Base-by-base conservation (phyloP, 2,329 filamentous ascomycete genomes). In the Coniella lustricola region DNA sequence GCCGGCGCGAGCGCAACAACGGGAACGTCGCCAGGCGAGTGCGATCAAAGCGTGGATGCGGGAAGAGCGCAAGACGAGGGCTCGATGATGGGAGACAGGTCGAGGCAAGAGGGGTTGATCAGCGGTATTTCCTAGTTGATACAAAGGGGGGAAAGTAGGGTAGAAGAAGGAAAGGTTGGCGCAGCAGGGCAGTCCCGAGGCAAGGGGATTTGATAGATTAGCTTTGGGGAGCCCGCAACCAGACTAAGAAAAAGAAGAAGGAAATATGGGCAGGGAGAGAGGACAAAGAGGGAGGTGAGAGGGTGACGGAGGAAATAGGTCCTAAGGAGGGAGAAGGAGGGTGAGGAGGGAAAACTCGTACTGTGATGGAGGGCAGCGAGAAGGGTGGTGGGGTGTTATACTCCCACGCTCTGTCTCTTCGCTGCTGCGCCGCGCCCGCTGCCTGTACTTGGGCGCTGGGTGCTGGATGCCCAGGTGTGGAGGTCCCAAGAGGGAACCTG, bases 161-260 rank as follows among this genome's bases (percentile, higher is more conserved):
- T 63, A 64, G 62, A 61, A 66, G 67, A 65, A 68, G 69, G 60
- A 63, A 53, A 29, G 10, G 25, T 10, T 66, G 66, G 67, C 63
- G 69, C 70, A 70, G 67, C 66, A 68, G 71, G 73, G 74, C 71
- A 72, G 69, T 75, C 76, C 73, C 70, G 74, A 67, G 61, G 69
- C 37, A 65, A 63, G 71, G 74, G 72, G 72, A 39, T 42, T 44
- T n/a, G n/a, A 29, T 10, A 18, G 70, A 73, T 72, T 75, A 75
- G 72, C 73, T 74, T 29, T 74, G 72, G 73, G n/a, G 77, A 80
- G 72, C 78, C 77, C 74, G 72, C 71, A 73, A 70, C 74, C 73
- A 70, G 67, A 72, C 75, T 72, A 76, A 76, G 73, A 73, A 71
- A 76, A 75, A 62, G 71, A 67, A 67, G 70, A 74, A 79, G 73